Percentiles rank a stretch among this genome's conserved stretches.
These are phyloP conservation scores for Spergularia marina DNA, from an alignment of 148 eudicot species.

Conservation along the genomic window DNA sequence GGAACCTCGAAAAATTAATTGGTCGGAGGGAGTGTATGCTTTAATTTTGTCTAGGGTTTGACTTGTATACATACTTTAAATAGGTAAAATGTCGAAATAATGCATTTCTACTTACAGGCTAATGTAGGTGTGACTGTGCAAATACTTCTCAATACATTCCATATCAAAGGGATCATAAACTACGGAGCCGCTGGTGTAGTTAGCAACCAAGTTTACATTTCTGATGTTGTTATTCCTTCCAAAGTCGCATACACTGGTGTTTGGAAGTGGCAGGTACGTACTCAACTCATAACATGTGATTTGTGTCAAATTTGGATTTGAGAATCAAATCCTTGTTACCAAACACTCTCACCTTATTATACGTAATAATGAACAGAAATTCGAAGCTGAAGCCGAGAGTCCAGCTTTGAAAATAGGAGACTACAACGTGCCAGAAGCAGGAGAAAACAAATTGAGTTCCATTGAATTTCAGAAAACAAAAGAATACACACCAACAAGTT, in stretches of 20 bases:
- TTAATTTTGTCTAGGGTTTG: too few species aligned
- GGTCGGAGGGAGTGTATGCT: too few species aligned
- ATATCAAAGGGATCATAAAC: conserved; percentile 16
- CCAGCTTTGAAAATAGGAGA: conserved; percentile 19
- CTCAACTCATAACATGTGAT: too few species aligned
- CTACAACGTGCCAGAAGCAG: conserved; percentile 24
- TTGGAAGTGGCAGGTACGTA: conserved; percentile 19
- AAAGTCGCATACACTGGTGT: conserved; percentile 20
- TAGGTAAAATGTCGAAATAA: too few species aligned
- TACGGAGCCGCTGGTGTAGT: conserved; percentile 18
- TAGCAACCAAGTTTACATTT: conserved; percentile 14
- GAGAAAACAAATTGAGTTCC: conserved; percentile 6
- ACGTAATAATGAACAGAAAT: background rate
- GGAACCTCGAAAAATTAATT: too few species aligned
- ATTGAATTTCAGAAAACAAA: background rate
- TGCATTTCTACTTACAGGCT: background rate
- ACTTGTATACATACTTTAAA: too few species aligned
- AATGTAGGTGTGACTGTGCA: conserved; percentile 21
- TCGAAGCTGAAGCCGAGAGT: background rate
- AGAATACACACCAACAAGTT: conserved; percentile 7
- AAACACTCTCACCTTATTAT: too few species aligned
- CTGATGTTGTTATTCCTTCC: conserved; percentile 24
- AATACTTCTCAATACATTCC: conserved; percentile 8
- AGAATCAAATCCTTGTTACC: too few species aligned
- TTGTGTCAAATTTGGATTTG: too few species aligned